phyloP scores from a whole-genome alignment of 768 basidiomycete genomes.

The Rhizopogon vesiculosus region DNA sequence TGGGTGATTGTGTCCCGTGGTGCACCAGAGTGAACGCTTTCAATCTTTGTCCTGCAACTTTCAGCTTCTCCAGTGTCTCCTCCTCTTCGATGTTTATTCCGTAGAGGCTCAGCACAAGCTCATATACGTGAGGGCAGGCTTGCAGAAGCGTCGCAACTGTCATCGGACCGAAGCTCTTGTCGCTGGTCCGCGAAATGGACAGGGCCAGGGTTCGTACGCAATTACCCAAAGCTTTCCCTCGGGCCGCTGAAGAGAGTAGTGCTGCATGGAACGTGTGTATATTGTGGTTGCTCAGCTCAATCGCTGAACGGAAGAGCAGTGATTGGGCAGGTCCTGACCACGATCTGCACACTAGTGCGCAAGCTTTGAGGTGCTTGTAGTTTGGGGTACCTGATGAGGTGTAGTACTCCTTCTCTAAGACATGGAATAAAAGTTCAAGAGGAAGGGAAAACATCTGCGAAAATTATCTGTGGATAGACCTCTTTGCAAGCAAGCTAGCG shows the following conservation, averaged over 20 bases:
- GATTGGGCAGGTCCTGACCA: conserved; percentile 26
- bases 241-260: conserved; percentile 11
- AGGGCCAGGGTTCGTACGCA: conserved; percentile 19
- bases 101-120: conserved; percentile 21
- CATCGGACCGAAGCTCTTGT: not conserved
- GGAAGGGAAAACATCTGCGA: conserved; percentile 15
- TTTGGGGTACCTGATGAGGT: conserved; percentile 12
- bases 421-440: conserved; percentile 15
- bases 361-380: conserved; percentile 15
- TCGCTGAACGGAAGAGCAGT: conserved; percentile 21
- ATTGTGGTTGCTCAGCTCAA: conserved; percentile 1
- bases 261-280: conserved; percentile 13
- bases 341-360: conserved; percentile 21
- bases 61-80: conserved; percentile 20
- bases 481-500: no score
- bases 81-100: conserved; percentile 23
- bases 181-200: no score
- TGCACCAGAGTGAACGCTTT: conserved; percentile 28
- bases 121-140: conserved; percentile 29
- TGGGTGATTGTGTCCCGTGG: conserved; percentile 38
- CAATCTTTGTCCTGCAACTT: conserved; percentile 17
- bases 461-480: no score
- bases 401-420: conserved; percentile 25
- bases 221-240: conserved; percentile 9
- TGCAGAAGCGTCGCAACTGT: conserved; percentile 16